Percentiles rank a stretch among this genome's conserved stretches.
Evolutionary conservation across 1,139 yeast species (phyloP).

Genomic region (Keqinozyma sinolaborantium): DNA sequence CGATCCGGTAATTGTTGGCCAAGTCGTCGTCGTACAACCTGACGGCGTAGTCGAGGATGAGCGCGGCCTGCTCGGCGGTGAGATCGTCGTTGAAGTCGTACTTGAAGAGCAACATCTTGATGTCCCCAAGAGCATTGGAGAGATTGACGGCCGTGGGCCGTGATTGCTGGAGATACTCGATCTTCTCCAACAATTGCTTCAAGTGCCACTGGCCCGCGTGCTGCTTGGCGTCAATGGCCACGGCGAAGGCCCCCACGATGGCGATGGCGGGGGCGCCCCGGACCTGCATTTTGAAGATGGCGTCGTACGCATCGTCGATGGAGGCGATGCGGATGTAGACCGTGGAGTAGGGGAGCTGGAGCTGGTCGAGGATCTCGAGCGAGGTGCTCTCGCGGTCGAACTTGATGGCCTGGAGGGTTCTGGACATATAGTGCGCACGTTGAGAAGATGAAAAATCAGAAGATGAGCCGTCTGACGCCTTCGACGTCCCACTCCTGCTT

Average conservation of each 20-base stretch:
- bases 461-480: conserved; percentile 70
- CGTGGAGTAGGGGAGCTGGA: conserved; percentile 75
- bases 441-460: conserved; percentile 22
- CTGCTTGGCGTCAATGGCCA: conserved; percentile 62
- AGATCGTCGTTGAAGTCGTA: conserved; percentile 11
- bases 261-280: conserved; percentile 99
- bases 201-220: conserved; percentile 9
- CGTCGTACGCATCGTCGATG: conserved; percentile 72
- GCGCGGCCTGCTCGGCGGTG: conserved; percentile 26
- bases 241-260: conserved; percentile 83
- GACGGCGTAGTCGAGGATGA: conserved; percentile 50
- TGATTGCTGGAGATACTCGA: conserved; percentile 68
- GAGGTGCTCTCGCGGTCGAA: conserved; percentile 47
- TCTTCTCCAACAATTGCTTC: conserved; percentile 36
- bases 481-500: conserved; percentile 66
- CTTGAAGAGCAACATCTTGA: conserved; percentile 32
- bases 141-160: conserved; percentile 96
- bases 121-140: conserved; percentile 68
- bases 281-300: conserved; percentile 87
- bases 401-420: conserved; percentile 62
- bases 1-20: conserved; percentile 70
- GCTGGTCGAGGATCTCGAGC: conserved; percentile 74
- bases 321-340: conserved; percentile 57
- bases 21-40: conserved; percentile 72
- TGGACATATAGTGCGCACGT: not conserved